Percentiles rank a stretch among this genome's conserved stretches.
These are phyloP conservation scores for Lodderomyces parapsilosis DNA, from an alignment of 1,139 yeast genomes.

Conservation along the genomic window DNA sequence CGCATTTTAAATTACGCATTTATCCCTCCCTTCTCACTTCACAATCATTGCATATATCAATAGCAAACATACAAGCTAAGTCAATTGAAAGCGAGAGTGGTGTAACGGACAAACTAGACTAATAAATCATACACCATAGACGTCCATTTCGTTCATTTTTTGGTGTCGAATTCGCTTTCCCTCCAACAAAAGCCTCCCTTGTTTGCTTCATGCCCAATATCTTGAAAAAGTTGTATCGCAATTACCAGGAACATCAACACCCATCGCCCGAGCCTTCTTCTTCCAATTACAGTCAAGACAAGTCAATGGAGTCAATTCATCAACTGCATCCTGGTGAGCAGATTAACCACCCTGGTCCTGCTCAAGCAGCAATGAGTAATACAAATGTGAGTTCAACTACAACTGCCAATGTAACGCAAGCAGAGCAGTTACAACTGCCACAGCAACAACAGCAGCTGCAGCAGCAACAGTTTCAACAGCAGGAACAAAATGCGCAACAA, in stretches of 20 bases:
- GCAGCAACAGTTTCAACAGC: slow-evolving; percentile 9
- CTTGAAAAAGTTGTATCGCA: slow-evolving; percentile 22
- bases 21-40: not conserved
- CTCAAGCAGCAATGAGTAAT: slow-evolving; percentile 13
- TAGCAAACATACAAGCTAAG: not conserved
- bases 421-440: not conserved
- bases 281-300: not conserved
- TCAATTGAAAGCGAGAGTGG: not conserved
- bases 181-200: not conserved
- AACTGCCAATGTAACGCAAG: slow-evolving; percentile 11
- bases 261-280: slow-evolving; percentile 4
- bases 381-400: slow-evolving; percentile 13
- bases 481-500: slow-evolving; percentile 11
- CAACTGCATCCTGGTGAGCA: slow-evolving; percentile 18
- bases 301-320: slow-evolving; percentile 12
- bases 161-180: not conserved
- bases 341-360: slow-evolving; percentile 12
- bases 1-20: not conserved
- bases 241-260: slow-evolving; percentile 15
- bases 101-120: not conserved
- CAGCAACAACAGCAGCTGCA: slow-evolving; percentile 6
- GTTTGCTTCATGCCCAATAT: slow-evolving; percentile 19
- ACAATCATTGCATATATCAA: too few species aligned
- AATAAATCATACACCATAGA: not conserved
- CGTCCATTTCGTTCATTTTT: not conserved